Conservation (phyloP, 2,329 filamentous ascomycete species). For the Exophiala mesophila region DNA sequence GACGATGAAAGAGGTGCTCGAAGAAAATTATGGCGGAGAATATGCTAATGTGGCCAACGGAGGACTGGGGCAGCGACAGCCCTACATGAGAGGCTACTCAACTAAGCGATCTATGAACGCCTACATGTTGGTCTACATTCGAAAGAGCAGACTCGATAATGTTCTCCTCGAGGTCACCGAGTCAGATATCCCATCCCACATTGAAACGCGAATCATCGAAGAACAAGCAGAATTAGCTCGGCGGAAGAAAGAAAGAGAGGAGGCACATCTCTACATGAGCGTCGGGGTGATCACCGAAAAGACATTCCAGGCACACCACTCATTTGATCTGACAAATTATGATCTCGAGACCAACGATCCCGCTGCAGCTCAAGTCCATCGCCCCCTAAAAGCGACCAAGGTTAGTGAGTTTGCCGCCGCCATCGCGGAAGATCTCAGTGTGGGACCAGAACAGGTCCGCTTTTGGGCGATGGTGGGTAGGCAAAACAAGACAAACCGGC, state of each 20-base stretch:
- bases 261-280: slow-evolving; percentile 87
- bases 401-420: slow-evolving; percentile 68
- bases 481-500: slow-evolving; percentile 92
- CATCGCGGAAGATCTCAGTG: slow-evolving; percentile 64
- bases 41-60: slow-evolving; percentile 58
- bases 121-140: slow-evolving; percentile 98
- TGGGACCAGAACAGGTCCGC: slow-evolving; percentile 66
- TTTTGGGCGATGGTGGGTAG: slow-evolving; percentile 98
- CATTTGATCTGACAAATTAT: slow-evolving; percentile 73
- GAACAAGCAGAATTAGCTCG: slow-evolving; percentile 73
- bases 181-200: slow-evolving; percentile 73
- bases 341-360: slow-evolving; percentile 60
- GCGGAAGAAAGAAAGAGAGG: slow-evolving; percentile 80
- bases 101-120: slow-evolving; percentile 74
- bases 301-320: slow-evolving; percentile 74
- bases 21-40: slow-evolving; percentile 95
- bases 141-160: slow-evolving; percentile 76
- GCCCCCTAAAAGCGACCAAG: slow-evolving; percentile 68
- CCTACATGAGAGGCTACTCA: slow-evolving; percentile 59
- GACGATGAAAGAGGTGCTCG: slow-evolving; percentile 82
- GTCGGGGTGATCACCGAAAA: slow-evolving; percentile 76
- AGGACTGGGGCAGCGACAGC: slow-evolving; percentile 55
- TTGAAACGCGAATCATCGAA: slow-evolving; percentile 73
- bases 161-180: slow-evolving; percentile 72
- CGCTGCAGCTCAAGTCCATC: slow-evolving; percentile 66